These are phyloP conservation scores for Cercospora janseana DNA, from an alignment of 2,329 filamentous ascomycete species.

Conservation along the genomic window DNA sequence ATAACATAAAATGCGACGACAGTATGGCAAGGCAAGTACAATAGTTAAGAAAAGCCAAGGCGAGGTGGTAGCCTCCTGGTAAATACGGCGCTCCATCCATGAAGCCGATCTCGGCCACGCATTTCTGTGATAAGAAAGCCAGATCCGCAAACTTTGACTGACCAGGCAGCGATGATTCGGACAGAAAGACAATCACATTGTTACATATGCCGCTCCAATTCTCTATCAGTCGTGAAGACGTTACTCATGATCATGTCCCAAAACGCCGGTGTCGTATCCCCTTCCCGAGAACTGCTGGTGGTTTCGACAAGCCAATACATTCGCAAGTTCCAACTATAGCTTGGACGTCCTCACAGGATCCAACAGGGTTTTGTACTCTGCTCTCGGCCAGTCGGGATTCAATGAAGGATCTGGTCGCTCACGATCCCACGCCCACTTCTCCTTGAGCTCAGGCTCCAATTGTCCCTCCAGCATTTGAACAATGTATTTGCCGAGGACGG, in stretches of 20 bases:
- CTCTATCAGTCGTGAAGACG: slow-evolving; percentile 3
- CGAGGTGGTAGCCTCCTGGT: too few species aligned
- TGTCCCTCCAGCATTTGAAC: slow-evolving; percentile 38
- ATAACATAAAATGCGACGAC: too few species aligned
- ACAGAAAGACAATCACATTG: too few species aligned
- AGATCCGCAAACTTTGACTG: too few species aligned
- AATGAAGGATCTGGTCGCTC: slow-evolving; percentile 53
- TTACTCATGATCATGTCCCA: slow-evolving; percentile 1
- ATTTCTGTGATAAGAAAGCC: too few species aligned
- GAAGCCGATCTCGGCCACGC: too few species aligned
- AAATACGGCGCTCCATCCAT: too few species aligned
- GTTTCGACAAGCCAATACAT: background rate
- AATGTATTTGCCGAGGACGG: slow-evolving; percentile 39
- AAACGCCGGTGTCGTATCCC: background rate
- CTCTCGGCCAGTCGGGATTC: slow-evolving; percentile 58
- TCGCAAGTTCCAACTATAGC: slow-evolving; percentile 1
- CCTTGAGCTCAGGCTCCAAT: slow-evolving; percentile 45
- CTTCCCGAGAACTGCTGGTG: background rate
- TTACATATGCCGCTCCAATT: slow-evolving; percentile 1
- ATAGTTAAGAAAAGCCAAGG: too few species aligned
- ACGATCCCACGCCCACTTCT: slow-evolving; percentile 60
- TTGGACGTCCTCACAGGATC: slow-evolving; percentile 32
- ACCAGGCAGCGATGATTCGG: too few species aligned
- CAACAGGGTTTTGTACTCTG: slow-evolving; percentile 57
- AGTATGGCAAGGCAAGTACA: too few species aligned